Conservation (phyloP, 805 yeast species). For the Metschnikowia amazonensis region DNA sequence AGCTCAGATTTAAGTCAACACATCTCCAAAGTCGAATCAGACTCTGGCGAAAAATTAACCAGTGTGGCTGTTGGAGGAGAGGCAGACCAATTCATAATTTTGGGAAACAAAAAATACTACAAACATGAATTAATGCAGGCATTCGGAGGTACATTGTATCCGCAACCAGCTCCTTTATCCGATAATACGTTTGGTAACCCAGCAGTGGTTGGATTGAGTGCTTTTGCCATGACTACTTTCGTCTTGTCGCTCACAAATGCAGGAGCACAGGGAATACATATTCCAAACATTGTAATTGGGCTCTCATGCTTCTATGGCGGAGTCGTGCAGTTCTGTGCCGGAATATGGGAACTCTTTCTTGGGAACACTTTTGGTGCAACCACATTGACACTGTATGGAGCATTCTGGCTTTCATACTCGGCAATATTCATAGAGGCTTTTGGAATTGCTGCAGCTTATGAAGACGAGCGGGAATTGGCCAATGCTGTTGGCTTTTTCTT, state of each 20-base stretch:
- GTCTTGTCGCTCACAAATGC: constrained; percentile 45
- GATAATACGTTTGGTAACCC: constrained; percentile 40
- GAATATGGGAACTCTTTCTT: constrained; percentile 46
- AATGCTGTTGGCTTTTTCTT: constrained; percentile 58
- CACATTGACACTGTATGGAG: constrained; percentile 48
- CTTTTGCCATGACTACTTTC: constrained; percentile 46
- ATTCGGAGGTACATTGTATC: constrained; percentile 54
- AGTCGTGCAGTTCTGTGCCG: constrained; percentile 45
- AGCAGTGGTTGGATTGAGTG: constrained; percentile 51
- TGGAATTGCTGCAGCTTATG: constrained; percentile 48
- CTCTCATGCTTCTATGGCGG: constrained; percentile 50
- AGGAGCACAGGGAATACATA: constrained; percentile 43
- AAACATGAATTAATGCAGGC: constrained; percentile 57
- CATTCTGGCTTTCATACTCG: constrained; percentile 49
- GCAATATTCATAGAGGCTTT: constrained; percentile 52
- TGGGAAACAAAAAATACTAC: constrained; percentile 42
- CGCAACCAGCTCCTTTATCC: constrained; percentile 31
- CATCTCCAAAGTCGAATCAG: background rate
- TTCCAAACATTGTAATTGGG: constrained; percentile 44
- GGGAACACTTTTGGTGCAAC: constrained; percentile 58
- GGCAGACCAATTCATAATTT: constrained; percentile 39
- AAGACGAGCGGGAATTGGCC: constrained; percentile 36
- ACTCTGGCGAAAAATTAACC: background rate
- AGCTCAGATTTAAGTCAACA: constrained; percentile 3
- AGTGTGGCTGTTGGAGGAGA: constrained; percentile 23